Evolutionary conservation across 2,329 filamentous ascomycete species (phyloP).

Genomic region (Stachybotrys elegans): DNA sequence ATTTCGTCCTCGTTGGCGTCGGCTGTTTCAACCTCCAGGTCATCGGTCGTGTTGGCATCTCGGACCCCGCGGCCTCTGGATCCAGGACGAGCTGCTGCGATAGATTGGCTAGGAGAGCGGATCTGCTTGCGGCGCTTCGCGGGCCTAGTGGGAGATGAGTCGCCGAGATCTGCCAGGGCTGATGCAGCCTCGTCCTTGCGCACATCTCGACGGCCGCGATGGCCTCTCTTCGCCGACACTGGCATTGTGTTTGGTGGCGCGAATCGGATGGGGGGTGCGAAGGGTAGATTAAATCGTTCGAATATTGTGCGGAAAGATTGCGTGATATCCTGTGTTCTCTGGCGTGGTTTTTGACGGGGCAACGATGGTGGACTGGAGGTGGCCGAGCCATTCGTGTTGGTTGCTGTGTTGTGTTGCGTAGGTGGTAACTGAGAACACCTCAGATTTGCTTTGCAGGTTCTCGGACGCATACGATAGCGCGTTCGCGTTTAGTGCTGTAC

Average conservation of each 20-base stretch:
- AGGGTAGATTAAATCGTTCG: too few species aligned
- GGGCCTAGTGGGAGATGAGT: conserved; percentile 57
- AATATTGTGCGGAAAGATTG: too few species aligned
- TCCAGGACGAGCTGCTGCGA: background rate
- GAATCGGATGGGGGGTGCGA: too few species aligned
- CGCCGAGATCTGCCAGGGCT: conserved; percentile 34
- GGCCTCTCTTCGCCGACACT: conserved; percentile 30
- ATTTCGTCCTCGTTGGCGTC: conserved; percentile 14
- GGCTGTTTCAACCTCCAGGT: background rate
- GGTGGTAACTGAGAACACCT: too few species aligned
- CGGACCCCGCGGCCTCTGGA: background rate
- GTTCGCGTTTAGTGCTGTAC: too few species aligned
- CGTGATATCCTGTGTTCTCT: too few species aligned
- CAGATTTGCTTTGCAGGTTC: too few species aligned
- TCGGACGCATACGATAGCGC: too few species aligned
- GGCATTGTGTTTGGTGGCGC: conserved; percentile 22
- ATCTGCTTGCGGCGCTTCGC: conserved; percentile 60
- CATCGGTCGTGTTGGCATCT: background rate
- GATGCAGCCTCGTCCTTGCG: conserved; percentile 30
- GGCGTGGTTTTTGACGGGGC: too few species aligned
- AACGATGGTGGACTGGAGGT: too few species aligned
- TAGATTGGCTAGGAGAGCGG: conserved; percentile 7
- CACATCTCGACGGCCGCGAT: conserved; percentile 32
- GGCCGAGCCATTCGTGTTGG: too few species aligned
- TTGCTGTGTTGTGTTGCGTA: too few species aligned